Base-by-base conservation (phyloP, 2,329 filamentous ascomycete species). In the Bipolaris bicolor region DNA sequence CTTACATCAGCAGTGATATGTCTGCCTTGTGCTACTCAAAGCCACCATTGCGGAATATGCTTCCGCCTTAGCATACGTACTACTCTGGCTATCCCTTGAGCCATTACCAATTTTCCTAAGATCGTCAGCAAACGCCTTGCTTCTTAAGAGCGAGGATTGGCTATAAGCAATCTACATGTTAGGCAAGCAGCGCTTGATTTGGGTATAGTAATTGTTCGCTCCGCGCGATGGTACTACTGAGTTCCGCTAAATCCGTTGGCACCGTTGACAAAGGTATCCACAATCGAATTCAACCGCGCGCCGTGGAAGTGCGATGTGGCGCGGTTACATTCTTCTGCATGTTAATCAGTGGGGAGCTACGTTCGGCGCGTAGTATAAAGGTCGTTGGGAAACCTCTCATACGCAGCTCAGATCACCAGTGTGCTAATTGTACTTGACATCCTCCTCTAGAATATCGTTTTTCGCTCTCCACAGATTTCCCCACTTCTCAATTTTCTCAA, bases 181-280 rank as follows among this genome's bases (percentile, higher is more conserved):
- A 20, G 48, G 26, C 29, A 31, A 52, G 51, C 52, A 52, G 53
- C 53, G 31, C 48, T 46, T 52, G 13, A 13, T 18, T 9, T 7
- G 18, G 20, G 10, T 15, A 26, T 22, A n/a, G 20, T 15, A 24
- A 11, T 24, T 10, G 22, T 26, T 15, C 7, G 20, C 39, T 20
- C 39, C 11, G 22, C 13, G 20, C 13, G 20, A 41, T 41, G 39
- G 39, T 24, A 13, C 11, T n/a, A 7, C 11, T n/a, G 5, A 7
- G 6, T 41, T 13, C 39, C 39, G 39, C 20, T 41, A 41, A 41
- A 22, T 41, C 39, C 39, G 39, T 24, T 18, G 18, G n/a, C 7
- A 24, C 20, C 20, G 39, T 24, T 22, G n/a, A 41, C 20, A n/a
- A 41, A 18, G 13, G 20, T 41, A 41, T 24, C 39, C 39, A 41